Evolutionary conservation across 805 yeast species (phyloP).

Genomic region (Wickerhamomyces xylosicus): DNA sequence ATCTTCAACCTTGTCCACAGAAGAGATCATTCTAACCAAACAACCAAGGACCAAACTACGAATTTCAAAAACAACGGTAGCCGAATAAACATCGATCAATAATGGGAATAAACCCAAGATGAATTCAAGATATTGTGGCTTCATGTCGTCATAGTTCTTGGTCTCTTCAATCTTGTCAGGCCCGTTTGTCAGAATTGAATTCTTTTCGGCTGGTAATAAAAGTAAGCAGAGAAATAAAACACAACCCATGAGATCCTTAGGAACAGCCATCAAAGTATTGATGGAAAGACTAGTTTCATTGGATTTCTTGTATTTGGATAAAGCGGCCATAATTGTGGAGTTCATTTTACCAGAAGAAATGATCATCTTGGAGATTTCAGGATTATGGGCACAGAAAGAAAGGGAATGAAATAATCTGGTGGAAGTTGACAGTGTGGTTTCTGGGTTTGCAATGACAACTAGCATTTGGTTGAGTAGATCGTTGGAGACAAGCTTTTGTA

Average conservation of each 20-base stretch:
- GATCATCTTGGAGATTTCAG: constrained; percentile 31
- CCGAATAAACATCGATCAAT: constrained; percentile 54
- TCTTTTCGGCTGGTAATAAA: constrained; percentile 39
- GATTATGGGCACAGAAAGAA: constrained; percentile 30
- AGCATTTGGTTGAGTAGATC: constrained; percentile 26
- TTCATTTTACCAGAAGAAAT: constrained; percentile 40
- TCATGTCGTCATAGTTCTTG: constrained; percentile 16
- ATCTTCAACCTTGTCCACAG: constrained; percentile 24
- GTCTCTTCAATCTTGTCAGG: constrained; percentile 8
- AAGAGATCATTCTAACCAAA: constrained; percentile 39
- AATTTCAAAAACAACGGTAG: constrained; percentile 59
- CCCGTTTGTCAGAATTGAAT: constrained; percentile 17
- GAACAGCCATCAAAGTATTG: constrained; percentile 66
- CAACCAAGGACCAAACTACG: constrained; percentile 47
- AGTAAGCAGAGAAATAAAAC: constrained; percentile 46
- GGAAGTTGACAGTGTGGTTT: constrained; percentile 21
- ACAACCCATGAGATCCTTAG: constrained; percentile 50
- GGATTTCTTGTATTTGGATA: constrained; percentile 38
- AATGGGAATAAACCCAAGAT: constrained; percentile 38
- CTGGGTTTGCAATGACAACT: constrained; percentile 19
- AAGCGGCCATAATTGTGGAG: constrained; percentile 33
- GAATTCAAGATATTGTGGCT: constrained; percentile 23
- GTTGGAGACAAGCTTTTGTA: constrained; percentile 33
- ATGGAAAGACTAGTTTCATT: constrained; percentile 31
- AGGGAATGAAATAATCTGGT: constrained; percentile 29